Evolutionary conservation across 108 stramenopile species (phyloP), one percentile per base, ranked within the genome.

Genomic region (Nitzschia sp.): DNA sequence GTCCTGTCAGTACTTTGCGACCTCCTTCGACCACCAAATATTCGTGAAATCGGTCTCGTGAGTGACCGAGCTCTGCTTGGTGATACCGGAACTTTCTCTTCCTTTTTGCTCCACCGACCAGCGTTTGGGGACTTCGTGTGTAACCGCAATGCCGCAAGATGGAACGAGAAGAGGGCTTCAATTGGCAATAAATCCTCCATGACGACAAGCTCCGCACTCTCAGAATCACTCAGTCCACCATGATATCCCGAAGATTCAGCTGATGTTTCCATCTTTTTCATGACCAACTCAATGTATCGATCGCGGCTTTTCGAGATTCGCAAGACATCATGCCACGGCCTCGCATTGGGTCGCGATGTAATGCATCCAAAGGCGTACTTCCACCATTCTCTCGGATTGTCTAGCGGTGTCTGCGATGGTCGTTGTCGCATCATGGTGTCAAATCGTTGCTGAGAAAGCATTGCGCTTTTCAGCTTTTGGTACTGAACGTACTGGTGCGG

Each of bases 361-460:
- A 93, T 80, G 64, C 92, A 89, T 1, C 71, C 78, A 59, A 88
- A 77, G 23, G 83, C 80, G 57, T 93, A 93, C 48, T 85, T 77
- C 92, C 92, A 93, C 92, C 92, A 93, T 26, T 68, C 66, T 55
- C 71, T 51, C 29, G 92, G 84, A 56, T 79, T 68, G 17, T 74
- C 56, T 1, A 59, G 28, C 23, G 87, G 83, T 17, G 63, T 64
- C 38, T 62, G 67, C 17, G 49, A 26, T 5, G 92, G 92, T 45
- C 87, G 76, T 63, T 88, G 85, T 26, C 82, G 79, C 2, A 89
- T 54, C 92, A 93, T 93, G 21, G 92, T 93, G 68, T 93, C 92
- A 68, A 90, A 89, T 18, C 88, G 79, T 65, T 80, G 84, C 72
- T 93, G 92, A 3, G 85, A 80, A 17, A 87, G 68, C 71, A 93